phyloP scores from a whole-genome alignment of 495 filamentous ascomycete species.

The Penicillium diatomitis region DNA sequence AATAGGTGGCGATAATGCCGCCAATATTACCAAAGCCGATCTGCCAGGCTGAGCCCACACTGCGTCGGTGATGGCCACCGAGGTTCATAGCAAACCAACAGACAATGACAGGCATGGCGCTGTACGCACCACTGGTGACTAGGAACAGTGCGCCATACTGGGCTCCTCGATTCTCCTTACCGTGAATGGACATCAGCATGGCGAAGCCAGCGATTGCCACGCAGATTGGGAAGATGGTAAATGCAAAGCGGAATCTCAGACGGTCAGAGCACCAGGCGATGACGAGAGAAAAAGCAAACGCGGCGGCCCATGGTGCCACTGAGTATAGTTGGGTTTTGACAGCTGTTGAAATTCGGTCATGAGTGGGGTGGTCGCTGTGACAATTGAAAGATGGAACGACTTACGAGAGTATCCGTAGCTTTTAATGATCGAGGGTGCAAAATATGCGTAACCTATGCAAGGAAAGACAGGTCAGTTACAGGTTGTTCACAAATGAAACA shows the following conservation, averaged over 20 bases:
- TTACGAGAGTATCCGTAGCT: slow-evolving; percentile 50
- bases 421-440: slow-evolving; percentile 67
- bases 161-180: slow-evolving; percentile 41
- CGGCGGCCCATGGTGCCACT: slow-evolving; percentile 79
- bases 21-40: slow-evolving; percentile 88
- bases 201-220: slow-evolving; percentile 62
- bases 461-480: slow-evolving; percentile 5
- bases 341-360: slow-evolving; percentile 11
- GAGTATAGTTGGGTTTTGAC: slow-evolving; percentile 73
- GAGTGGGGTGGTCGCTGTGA: too few relatives aligned
- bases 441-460: slow-evolving; percentile 53
- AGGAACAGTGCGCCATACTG: slow-evolving; percentile 72
- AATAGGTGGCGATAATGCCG: slow-evolving; percentile 83
- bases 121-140: slow-evolving; percentile 51
- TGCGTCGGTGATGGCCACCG: slow-evolving; percentile 73
- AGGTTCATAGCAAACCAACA: slow-evolving; percentile 96
- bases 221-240: slow-evolving; percentile 54
- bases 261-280: slow-evolving; percentile 61
- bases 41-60: slow-evolving; percentile 82
- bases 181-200: slow-evolving; percentile 60
- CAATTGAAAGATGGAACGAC: not conserved
- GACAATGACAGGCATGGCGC: slow-evolving; percentile 72
- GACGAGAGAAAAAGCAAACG: slow-evolving; percentile 68
- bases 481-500: not conserved
- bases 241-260: slow-evolving; percentile 63